Evolutionary conservation across 441 rosid species (phyloP), one percentile per base, ranked within the genome.

Genomic region (Gossypium lobatum): DNA sequence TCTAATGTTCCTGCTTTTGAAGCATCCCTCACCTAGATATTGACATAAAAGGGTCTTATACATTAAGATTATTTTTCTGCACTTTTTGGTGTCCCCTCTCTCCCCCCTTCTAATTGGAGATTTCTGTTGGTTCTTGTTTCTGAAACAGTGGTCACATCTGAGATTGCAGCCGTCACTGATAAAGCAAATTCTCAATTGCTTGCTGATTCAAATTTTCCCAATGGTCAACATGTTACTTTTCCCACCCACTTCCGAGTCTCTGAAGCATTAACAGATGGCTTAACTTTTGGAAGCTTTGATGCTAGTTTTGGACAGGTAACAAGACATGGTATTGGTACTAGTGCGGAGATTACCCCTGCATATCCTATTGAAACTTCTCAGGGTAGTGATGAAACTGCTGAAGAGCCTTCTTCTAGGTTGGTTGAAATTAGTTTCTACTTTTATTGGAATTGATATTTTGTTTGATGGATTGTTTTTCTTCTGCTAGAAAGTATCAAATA

Each of bases 271-370:
- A 90, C 85, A 77, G 87, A 81, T 82, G 92, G 91, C 48, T 81
- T 92, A 76, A 87, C 88, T 62, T 94, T 94, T 87, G 98, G 98
- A 83, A 94, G 96, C 81, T 90, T 94, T 75, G 91, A 79, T 78
- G 73, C 86, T 71, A 70, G 64, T 76, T 77, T 84, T 73, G 87
- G 77, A 42, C 63, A 59, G 66, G 83, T 77, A 75, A 71, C 78
- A 26, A 84, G 81, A 52, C 53, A 53, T 42, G 14, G 37, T 64
- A 76, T 77, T 72, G 79, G 59, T 62, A 75, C 75, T 57, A 60
- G 48, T 55, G 78, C 71, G 53, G 90, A 82, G 20, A 70, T 74
- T 46, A 83, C 80, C 65, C 71, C 90, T 39, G 70, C 72, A 31
- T 14, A 28, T 73, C 77, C 73, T 75, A 52, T 71, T 78, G 94